Percentiles rank a stretch among this genome's conserved stretches.
Conservation (phyloP, 495 filamentous ascomycete species). For the Talaromyces borbonicus region DNA sequence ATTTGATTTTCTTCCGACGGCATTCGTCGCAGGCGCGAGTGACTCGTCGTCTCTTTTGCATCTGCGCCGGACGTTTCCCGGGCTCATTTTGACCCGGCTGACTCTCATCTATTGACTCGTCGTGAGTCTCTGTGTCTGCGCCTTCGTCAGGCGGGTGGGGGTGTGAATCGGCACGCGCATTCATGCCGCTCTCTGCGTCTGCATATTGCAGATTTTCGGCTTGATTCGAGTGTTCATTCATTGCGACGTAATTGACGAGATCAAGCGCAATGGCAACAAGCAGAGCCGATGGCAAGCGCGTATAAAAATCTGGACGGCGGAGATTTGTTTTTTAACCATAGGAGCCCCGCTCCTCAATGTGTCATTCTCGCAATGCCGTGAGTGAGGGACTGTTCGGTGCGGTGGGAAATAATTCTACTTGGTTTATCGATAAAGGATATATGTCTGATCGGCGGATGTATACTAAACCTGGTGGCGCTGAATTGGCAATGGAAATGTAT, state of each 20-base stretch:
- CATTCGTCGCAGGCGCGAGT: slow-evolving; percentile 95
- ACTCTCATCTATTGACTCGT: slow-evolving; percentile 15
- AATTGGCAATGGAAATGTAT: no score
- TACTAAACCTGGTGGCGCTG: no score
- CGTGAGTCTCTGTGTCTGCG: slow-evolving; percentile 21
- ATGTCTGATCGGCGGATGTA: no score
- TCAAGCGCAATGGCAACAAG: no score
- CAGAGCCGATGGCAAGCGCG: no score
- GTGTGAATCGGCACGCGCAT: not conserved
- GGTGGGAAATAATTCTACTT: no score
- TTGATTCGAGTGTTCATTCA: not conserved
- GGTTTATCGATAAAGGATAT: no score
- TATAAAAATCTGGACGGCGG: no score
- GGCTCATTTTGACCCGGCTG: slow-evolving; percentile 20
- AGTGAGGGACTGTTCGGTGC: no score
- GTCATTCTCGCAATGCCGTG: no score
- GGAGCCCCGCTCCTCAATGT: no score
- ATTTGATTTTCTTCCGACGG: slow-evolving; percentile 96
- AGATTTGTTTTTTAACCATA: no score
- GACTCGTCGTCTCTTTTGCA: slow-evolving; percentile 83
- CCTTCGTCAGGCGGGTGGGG: slow-evolving; percentile 10
- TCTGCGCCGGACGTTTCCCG: slow-evolving; percentile 38
- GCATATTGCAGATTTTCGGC: not conserved
- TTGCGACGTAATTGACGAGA: not conserved
- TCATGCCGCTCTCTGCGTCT: not conserved